phyloP scores from a whole-genome alignment of 2,329 filamentous ascomycete species.

The Sclerotinia nivalis region DNA sequence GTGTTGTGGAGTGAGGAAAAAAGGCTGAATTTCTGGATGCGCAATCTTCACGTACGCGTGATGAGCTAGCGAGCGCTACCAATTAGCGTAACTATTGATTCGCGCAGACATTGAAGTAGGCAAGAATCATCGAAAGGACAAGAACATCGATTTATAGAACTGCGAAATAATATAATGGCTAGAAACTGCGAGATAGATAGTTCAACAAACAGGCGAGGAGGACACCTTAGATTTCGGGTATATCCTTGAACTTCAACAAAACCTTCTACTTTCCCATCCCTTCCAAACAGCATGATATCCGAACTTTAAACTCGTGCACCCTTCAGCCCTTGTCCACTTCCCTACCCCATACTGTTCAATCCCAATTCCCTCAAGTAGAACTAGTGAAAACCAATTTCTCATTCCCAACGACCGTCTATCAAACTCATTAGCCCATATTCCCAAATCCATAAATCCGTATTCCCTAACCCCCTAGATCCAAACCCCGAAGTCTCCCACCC shows the following conservation, averaged over 20 bases:
- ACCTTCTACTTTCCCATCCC: no score
- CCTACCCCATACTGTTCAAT: neutral
- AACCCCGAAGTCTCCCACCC: neutral
- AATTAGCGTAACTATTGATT: no score
- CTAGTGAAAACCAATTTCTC: conserved; percentile 33
- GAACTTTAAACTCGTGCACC: neutral
- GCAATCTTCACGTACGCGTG: neutral
- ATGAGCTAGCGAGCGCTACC: neutral
- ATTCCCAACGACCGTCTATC: conserved; percentile 35
- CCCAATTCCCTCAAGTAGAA: neutral
- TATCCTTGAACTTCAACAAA: neutral
- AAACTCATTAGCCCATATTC: conserved; percentile 18
- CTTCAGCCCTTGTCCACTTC: no score
- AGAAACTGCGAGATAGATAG: neutral
- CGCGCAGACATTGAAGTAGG: neutral
- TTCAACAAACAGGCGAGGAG: neutral
- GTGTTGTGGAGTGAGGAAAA: neutral
- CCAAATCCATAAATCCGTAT: conserved; percentile 12
- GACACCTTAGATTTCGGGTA: neutral
- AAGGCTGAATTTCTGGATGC: neutral
- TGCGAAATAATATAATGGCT: neutral
- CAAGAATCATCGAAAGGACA: neutral
- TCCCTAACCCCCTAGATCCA: neutral
- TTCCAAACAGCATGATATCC: neutral
- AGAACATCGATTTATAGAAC: neutral